A percentile compares a stretch with the other conserved stretches of the same genome.
Conservation (phyloP, 2,329 filamentous ascomycete genomes). For the Chaetomium strumarium region DNA sequence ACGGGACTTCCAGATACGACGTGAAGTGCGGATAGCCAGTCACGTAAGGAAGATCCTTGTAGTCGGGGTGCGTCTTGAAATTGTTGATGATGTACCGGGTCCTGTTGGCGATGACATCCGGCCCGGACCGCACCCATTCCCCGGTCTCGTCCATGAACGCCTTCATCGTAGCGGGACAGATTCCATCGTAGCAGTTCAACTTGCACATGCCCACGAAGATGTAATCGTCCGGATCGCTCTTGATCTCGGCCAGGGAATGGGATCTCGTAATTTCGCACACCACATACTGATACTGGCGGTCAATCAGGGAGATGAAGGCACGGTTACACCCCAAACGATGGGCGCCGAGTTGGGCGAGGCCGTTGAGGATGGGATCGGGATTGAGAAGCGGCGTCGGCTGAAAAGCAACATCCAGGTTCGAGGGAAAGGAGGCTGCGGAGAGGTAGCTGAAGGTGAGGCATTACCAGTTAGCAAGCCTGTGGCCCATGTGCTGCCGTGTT, state of each 20-base stretch:
- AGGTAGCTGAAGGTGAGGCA: slow-evolving; percentile 17
- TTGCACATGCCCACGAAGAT: slow-evolving; percentile 24
- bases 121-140: slow-evolving; percentile 19
- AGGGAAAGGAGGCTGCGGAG: slow-evolving; percentile 21
- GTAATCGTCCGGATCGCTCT: slow-evolving; percentile 16
- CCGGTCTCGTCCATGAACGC: slow-evolving; percentile 27
- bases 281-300: slow-evolving; percentile 35
- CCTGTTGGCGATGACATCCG: slow-evolving; percentile 27
- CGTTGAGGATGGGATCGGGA: slow-evolving; percentile 31
- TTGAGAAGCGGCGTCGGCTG: slow-evolving; percentile 10
- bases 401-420: slow-evolving; percentile 5
- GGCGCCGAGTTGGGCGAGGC: slow-evolving; percentile 37
- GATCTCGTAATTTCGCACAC: slow-evolving; percentile 37
- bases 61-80: slow-evolving; percentile 26
- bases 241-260: slow-evolving; percentile 27
- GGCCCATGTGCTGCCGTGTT: background rate
- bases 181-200: slow-evolving; percentile 27
- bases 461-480: background rate
- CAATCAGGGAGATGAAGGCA: slow-evolving; percentile 39
- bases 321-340: slow-evolving; percentile 34
- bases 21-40: slow-evolving; percentile 27
- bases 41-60: slow-evolving; percentile 28
- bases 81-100: slow-evolving; percentile 31
- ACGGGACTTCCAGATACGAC: slow-evolving; percentile 31
- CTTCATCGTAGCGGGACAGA: slow-evolving; percentile 29